Conservation (phyloP, 768 basidiomycete genomes). For the Paxillus involutus region DNA sequence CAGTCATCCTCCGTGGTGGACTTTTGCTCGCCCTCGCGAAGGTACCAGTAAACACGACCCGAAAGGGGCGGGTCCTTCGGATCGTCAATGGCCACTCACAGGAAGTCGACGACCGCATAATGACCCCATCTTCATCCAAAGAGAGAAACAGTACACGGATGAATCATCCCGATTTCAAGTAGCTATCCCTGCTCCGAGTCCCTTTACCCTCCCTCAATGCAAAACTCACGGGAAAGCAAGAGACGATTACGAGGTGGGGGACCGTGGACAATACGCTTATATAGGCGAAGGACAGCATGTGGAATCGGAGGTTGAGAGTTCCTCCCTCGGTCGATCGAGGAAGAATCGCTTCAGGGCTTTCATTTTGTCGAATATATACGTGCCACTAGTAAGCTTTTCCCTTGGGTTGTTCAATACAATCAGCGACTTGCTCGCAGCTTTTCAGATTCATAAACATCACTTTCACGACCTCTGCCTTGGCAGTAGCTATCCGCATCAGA, state of each 20-base stretch:
- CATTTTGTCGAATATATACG: constrained; percentile 72
- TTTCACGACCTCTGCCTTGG: constrained; percentile 78
- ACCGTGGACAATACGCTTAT: constrained; percentile 15
- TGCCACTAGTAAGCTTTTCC: constrained; percentile 62
- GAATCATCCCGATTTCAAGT: constrained; percentile 24
- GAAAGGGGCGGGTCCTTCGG: background rate
- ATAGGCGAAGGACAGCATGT: constrained; percentile 19
- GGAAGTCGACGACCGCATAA: constrained; percentile 19
- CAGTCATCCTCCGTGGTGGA: constrained; percentile 65
- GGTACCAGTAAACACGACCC: constrained; percentile 12
- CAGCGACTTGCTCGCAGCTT: constrained; percentile 43
- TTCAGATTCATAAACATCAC: constrained; percentile 84
- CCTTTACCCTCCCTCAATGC: constrained; percentile 55
- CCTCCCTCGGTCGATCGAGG: constrained; percentile 28
- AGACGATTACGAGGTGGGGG: constrained; percentile 7
- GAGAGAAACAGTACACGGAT: constrained; percentile 17
- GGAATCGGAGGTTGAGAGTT: constrained; percentile 29
- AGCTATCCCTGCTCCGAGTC: constrained; percentile 25
- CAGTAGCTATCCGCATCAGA: constrained; percentile 75
- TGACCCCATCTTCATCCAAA: background rate
- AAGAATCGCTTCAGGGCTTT: constrained; percentile 60
- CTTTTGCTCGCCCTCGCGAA: constrained; percentile 63
- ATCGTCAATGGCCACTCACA: constrained; percentile 1
- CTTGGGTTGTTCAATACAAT: background rate
- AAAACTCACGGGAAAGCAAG: constrained; percentile 50